Evolutionary conservation across 192 early-diverging fungal genomes (phyloP).

Genomic region (Backusella westeae): DNA sequence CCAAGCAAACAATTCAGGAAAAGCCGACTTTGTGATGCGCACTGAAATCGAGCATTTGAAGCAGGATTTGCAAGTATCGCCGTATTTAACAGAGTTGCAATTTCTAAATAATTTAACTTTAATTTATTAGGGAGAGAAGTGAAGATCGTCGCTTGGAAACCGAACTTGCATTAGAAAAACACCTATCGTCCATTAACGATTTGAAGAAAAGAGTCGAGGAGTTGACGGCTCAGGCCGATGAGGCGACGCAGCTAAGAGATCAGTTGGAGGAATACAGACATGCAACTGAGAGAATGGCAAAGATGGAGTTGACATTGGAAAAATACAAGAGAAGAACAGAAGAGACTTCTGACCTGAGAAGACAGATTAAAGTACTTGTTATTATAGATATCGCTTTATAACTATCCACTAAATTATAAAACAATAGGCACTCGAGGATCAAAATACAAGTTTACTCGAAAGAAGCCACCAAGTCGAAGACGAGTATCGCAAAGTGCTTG

Average conservation of each 20-base stretch:
- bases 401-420: not conserved
- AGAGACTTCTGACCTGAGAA: slow-evolving; percentile 77
- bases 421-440: slow-evolving; percentile 65
- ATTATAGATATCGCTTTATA: not conserved
- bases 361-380: slow-evolving; percentile 64
- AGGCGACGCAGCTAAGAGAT: slow-evolving; percentile 74
- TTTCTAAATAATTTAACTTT: not conserved
- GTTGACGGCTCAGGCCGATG: slow-evolving; percentile 66
- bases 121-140: slow-evolving; percentile 60
- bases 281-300: slow-evolving; percentile 84
- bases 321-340: slow-evolving; percentile 96
- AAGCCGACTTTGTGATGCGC: slow-evolving; percentile 80
- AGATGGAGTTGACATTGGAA: slow-evolving; percentile 91
- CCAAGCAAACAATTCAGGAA: slow-evolving; percentile 70
- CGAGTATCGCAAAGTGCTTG: slow-evolving; percentile 78
- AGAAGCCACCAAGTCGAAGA: slow-evolving; percentile 81
- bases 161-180: slow-evolving; percentile 60
- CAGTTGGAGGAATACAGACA: slow-evolving; percentile 91
- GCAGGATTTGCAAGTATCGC: slow-evolving; percentile 66
- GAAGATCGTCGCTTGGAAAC: slow-evolving; percentile 71
- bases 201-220: slow-evolving; percentile 51
- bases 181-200: slow-evolving; percentile 60
- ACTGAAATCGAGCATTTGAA: slow-evolving; percentile 88
- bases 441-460: slow-evolving; percentile 68
- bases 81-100: not conserved